Base-by-base conservation (phyloP, 768 basidiomycete genomes). In the Pleurotus cornucopiae region DNA sequence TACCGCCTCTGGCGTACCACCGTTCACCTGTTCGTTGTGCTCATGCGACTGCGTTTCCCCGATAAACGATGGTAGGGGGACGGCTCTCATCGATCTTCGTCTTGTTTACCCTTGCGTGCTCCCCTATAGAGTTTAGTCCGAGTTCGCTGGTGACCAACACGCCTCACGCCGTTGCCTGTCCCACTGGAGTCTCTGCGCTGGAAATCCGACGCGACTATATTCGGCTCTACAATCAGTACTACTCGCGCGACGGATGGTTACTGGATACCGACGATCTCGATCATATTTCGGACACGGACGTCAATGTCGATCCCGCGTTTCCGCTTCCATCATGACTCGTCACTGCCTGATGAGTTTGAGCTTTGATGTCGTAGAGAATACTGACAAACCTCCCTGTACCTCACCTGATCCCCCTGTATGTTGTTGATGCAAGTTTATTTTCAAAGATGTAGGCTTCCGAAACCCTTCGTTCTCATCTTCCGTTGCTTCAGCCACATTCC, bases 341-440 rank as follows among this genome's bases (percentile, higher is more conserved):
- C 30, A 34, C 30, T 34, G 7, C 30, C 30, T 34, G 9, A 34
- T 34, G 30, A 34, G 30, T 47, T 47, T 47, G 46, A 20, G 46
- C 46, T 48, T 34, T 34, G 6, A 34, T 34, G 7, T 34, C 30
- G 30, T 34, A 34, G 30, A 11, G 30, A 34, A 34, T 7, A 34
- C 30, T 34, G 30, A 34, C 30, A 34, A 30, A 34, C 30, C 30
- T 34, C 3, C 30, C 30, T 34, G 30, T 34, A 34, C 30, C 30
- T 34, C 30, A 34, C 30, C 30, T 34, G 30, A 34, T 34, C 7
- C 30, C 30, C 48, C 48, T n/a, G 51, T 53, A 37, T 18, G 16
- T 53, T 53, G 39, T 53, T 53, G 51, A 53, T 53, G 51, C 34
- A n/a, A 53, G 51, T 41, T 53, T 53, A 39, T 23, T 25, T 23